Base-by-base conservation (phyloP, 805 yeast genomes). In the Dipodascopsis tothii region DNA sequence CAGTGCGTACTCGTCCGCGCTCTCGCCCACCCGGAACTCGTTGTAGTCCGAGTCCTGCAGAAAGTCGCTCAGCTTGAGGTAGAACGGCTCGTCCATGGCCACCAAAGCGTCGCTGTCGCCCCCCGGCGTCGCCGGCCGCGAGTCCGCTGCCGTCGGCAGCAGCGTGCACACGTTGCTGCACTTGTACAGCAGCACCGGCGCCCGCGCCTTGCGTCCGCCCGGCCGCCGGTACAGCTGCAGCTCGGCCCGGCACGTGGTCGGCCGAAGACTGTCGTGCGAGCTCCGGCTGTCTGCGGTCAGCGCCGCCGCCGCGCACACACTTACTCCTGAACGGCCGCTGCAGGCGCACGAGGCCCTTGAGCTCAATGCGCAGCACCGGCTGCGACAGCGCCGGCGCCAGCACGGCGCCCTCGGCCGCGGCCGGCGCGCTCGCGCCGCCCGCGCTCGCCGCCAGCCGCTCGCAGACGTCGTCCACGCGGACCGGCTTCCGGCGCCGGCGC, bases 11-110 rank as follows among this genome's bases (percentile, higher is more conserved):
- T n/a, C n/a, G n/a, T n/a, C n/a, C n/a, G n/a, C n/a, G n/a, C n/a
- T n/a, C n/a, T n/a, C n/a, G n/a, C n/a, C n/a, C n/a, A n/a, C n/a
- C n/a, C n/a, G n/a, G n/a, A n/a, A 25, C 11, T 14, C 14, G 14
- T 25, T 25, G 30, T 9, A 25, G 9, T 25, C 30, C 11, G 11
- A 9, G 30, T 14, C 30, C 14, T 25, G 30, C 9, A 14, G 9
- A 25, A 25, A 25, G 14, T 25, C 30, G 33, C 46, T 36, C 9
- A 43, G 44, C 30, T 48, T 48, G 28, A 45, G 37, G 28, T 45
- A 48, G 35, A 48, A 44, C 20, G 52, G 52, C 37, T 48, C 52
- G 21, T 45, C 43, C 52, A 48, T 48, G 9, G 30, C 19, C 20
- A 45, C 32, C 22, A 14, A 25, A 25, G 30, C 9, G 30, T 25